These are phyloP conservation scores for Coemansia biformis DNA, from an alignment of 192 early-diverging fungal species.

Conservation along the genomic window DNA sequence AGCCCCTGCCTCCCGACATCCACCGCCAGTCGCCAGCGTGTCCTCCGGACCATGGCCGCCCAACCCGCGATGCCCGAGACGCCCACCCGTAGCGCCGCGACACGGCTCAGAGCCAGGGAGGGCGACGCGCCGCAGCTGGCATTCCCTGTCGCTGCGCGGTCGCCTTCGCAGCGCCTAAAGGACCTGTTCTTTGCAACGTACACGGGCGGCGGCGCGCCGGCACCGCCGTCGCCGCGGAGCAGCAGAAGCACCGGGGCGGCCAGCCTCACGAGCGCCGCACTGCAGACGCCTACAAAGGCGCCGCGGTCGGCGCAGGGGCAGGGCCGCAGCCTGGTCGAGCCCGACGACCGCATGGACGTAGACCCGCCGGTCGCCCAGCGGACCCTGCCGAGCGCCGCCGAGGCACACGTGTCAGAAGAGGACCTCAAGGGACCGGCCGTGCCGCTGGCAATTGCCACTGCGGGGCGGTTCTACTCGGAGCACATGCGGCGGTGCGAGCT, in stretches of 20 bases:
- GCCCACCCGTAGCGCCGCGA: conserved; percentile 19
- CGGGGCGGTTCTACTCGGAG: conserved; percentile 48
- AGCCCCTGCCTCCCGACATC: too few species aligned
- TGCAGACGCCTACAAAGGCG: conserved; percentile 34
- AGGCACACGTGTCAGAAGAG: conserved; percentile 18
- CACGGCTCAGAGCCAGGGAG: conserved; percentile 19
- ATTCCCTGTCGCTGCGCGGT: conserved; percentile 9
- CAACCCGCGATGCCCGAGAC: conserved; percentile 23
- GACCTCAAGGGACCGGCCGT: conserved; percentile 25
- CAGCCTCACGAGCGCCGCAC: conserved; percentile 15
- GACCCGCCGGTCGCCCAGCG: conserved; percentile 15
- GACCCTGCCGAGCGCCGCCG: not conserved
- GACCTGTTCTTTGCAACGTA: conserved; percentile 49
- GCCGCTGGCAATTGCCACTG: conserved; percentile 31
- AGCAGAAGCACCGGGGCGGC: not conserved
- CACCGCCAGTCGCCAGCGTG: too few species aligned
- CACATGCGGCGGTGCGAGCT: conserved; percentile 50
- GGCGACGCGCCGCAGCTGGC: conserved; percentile 2
- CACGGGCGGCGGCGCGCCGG: conserved; percentile 20
- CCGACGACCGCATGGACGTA: conserved; percentile 32
- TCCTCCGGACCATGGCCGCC: conserved; percentile 18
- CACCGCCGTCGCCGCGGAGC: conserved; percentile 4
- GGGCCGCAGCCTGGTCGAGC: not conserved
- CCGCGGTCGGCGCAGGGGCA: not conserved
- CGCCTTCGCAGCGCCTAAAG: conserved; percentile 45